Percentiles rank a stretch among this genome's conserved stretches.
These are phyloP conservation scores for Penicillium sp. DNA, from an alignment of 2,329 filamentous ascomycete genomes.

Conservation along the genomic window DNA sequence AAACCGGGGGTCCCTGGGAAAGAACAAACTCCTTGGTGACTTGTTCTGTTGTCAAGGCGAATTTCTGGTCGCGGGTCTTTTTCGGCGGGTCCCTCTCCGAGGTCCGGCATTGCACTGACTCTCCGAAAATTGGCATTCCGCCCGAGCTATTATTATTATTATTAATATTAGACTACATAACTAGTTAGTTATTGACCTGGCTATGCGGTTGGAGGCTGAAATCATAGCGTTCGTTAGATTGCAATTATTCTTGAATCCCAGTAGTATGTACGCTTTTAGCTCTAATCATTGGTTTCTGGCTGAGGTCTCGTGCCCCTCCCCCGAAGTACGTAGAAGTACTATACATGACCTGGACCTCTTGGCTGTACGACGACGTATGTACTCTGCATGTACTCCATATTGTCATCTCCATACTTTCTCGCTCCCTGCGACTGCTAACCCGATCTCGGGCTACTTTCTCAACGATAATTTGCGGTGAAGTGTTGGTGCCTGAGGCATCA, in stretches of 20 bases:
- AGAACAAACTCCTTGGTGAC: background rate
- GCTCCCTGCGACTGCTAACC: conserved; percentile 19
- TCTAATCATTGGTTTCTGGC: background rate
- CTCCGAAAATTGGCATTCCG: conserved; percentile 22
- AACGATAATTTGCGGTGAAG: no score
- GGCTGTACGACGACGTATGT: conserved; percentile 14
- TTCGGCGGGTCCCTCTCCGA: conserved; percentile 11
- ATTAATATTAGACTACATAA: no score
- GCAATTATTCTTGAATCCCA: background rate
- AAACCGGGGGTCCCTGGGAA: background rate
- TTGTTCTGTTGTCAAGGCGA: background rate
- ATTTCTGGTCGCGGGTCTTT: conserved; percentile 8
- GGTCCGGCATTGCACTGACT: conserved; percentile 3
- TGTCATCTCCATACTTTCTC: background rate
- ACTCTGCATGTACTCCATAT: conserved; percentile 26
- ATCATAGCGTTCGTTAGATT: no score
- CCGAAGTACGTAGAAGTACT: background rate
- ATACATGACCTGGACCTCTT: background rate
- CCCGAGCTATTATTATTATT: background rate
- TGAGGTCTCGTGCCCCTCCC: conserved; percentile 16
- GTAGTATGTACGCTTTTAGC: background rate
- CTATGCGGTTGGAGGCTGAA: background rate
- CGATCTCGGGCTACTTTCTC: conserved; percentile 24
- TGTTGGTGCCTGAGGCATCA: no score
- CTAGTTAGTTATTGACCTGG: no score